Evolutionary conservation across 2,329 filamentous ascomycete genomes (phyloP).

Genomic region (Rhytidhysteron rufulum): DNA sequence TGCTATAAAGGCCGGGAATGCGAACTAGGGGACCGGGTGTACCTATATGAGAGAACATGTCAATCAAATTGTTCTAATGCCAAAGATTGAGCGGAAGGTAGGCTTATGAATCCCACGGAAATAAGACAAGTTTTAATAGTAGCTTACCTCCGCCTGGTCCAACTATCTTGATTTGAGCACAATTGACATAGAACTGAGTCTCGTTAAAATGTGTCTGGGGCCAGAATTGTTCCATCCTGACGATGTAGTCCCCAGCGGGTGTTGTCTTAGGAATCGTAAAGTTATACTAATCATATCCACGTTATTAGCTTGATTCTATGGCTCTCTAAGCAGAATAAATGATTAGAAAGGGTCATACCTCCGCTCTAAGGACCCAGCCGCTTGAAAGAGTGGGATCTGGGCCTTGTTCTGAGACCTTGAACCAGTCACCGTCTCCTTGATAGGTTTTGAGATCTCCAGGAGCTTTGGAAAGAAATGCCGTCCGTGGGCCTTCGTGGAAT

Average conservation of each 20-base stretch:
- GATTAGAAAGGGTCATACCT: background rate
- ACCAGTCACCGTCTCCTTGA: background rate
- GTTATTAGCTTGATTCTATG: too few relatives aligned
- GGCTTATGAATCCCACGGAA: too few relatives aligned
- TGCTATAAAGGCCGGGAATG: conserved; percentile 6
- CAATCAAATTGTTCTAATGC: too few relatives aligned
- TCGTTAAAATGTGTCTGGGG: conserved; percentile 4
- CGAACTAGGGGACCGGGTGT: conserved; percentile 4
- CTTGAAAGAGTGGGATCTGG: background rate
- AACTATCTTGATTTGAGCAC: conserved; percentile 13
- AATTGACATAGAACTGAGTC: conserved; percentile 14
- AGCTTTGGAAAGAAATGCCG: background rate
- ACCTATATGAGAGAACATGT: too few relatives aligned
- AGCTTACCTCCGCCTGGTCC: conserved; percentile 5
- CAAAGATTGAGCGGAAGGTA: too few relatives aligned
- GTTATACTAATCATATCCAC: conserved; percentile 15
- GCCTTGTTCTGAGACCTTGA: background rate
- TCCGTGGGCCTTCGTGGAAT: background rate
- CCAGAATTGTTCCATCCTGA: conserved; percentile 12
- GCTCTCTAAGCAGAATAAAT: too few relatives aligned
- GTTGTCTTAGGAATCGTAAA: conserved; percentile 14
- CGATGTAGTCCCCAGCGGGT: conserved; percentile 13
- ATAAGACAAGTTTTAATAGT: too few relatives aligned
- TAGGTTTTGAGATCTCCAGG: background rate
- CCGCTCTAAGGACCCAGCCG: background rate